Evolutionary conservation across 139 green algal species (phyloP), one percentile per base, ranked within the genome.

Genomic region (Coelastrella sp.): DNA sequence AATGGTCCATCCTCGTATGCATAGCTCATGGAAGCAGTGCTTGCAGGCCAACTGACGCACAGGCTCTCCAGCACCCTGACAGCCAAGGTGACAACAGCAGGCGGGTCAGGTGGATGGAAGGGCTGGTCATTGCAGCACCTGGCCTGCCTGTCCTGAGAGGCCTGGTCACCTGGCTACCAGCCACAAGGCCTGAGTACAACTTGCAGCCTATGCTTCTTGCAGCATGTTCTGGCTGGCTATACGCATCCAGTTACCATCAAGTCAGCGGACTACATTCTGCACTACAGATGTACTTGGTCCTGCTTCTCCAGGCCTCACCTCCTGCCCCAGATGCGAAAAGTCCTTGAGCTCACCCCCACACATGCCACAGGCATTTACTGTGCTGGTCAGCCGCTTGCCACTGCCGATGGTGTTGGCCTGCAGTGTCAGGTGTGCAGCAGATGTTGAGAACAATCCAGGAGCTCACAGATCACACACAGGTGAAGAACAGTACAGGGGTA

Each of bases 11-110:
- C 97, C 97, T 4, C 94, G 86, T 9, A 99, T 95, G 90, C 97
- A 99, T 57, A 96, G 90, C 72, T 95, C 88, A 90, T 99, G 97
- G 93, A 99, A 99, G 87, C 95, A 91, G 92, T 99, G 96, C 93
- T 98, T 98, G 96, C 97, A 99, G 6, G 88, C 88, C 60, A 99
- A 92, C 93, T 96, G 96, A 82, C 96, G 91, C 12, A 83, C 91
- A 35, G 81, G 83, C 89, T 97, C 95, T 12, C 58, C 61, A 5
- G 15, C 66, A 84, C 60, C 10, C 85, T 84, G 65, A 17, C 8
- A 59, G 70, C 70, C 19, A 25, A 17, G n/a, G 17, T 9, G 10
- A 7, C 25, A 80, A 80, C 25, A 80, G 65, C 85, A 24, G 68
- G 49, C 7, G 35, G 35, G 35, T 49, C 35, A 49, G 35, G 35